A percentile compares a stretch with the other conserved stretches of the same genome.
These are phyloP conservation scores for Helotiales sp. DNA, from an alignment of 2,329 filamentous ascomycete genomes.

Conservation along the genomic window DNA sequence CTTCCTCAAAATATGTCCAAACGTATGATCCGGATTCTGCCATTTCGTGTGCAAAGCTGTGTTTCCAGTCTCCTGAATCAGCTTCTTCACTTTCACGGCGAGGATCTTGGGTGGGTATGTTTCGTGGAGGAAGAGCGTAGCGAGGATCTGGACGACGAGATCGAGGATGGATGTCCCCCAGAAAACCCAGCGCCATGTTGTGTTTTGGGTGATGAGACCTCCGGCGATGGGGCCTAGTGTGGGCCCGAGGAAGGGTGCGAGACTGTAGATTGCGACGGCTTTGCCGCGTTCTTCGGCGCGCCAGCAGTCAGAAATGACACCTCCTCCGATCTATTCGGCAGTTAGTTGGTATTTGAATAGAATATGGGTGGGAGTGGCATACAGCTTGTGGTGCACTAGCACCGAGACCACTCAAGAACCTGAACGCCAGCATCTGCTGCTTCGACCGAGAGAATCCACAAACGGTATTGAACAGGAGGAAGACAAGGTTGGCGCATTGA, in stretches of 20 bases:
- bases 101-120: conserved; percentile 55
- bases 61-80: conserved; percentile 58
- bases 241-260: conserved; percentile 36
- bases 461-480: conserved; percentile 56
- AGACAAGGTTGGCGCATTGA: conserved; percentile 53
- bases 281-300: conserved; percentile 51
- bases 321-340: conserved; percentile 44
- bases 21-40: conserved; percentile 48
- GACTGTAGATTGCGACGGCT: conserved; percentile 42
- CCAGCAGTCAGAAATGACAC: conserved; percentile 52
- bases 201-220: conserved; percentile 52
- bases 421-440: conserved; percentile 47
- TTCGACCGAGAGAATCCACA: conserved; percentile 53
- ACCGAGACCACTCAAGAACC: conserved; percentile 54
- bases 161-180: conserved; percentile 53
- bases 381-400: conserved; percentile 49
- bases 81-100: conserved; percentile 46
- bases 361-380: neutral
- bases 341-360: neutral
- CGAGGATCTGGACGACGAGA: conserved; percentile 49
- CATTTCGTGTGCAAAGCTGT: conserved; percentile 52
- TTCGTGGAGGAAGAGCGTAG: conserved; percentile 49
- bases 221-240: conserved; percentile 51
- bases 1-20: conserved; percentile 44
- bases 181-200: conserved; percentile 58